Evolutionary conservation across 345 rosid species (phyloP).

Genomic region (Aethionema arabicum): DNA sequence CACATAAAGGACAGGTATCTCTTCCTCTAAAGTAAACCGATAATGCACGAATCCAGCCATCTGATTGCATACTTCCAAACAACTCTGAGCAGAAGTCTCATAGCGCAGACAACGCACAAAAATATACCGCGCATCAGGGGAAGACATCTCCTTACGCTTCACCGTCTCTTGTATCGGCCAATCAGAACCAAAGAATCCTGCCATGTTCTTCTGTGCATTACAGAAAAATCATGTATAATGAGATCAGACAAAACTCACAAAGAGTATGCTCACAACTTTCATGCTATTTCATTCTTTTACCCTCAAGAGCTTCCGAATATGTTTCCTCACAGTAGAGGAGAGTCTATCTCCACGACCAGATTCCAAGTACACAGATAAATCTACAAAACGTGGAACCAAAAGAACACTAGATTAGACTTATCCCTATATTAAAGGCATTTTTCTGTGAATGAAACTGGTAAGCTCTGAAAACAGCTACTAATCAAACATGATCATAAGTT

Average conservation of each 20-base stretch:
- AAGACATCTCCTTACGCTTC: conserved; percentile 77
- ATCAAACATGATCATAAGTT: background rate
- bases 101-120: conserved; percentile 44
- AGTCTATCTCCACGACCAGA: conserved; percentile 71
- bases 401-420: background rate
- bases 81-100: conserved; percentile 24
- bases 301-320: conserved; percentile 62
- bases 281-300: conserved; percentile 29
- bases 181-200: conserved; percentile 59
- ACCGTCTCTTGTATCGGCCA: conserved; percentile 79
- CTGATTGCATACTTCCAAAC: conserved; percentile 28
- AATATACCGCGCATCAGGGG: conserved; percentile 69
- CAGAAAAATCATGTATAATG: background rate
- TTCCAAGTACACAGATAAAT: conserved; percentile 57
- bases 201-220: conserved; percentile 66
- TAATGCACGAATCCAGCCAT: conserved; percentile 77
- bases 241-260: background rate
- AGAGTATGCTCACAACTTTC: background rate
- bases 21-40: conserved; percentile 82
- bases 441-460: conserved; percentile 2
- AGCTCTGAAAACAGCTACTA: background rate
- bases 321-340: conserved; percentile 49
- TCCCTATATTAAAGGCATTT: background rate
- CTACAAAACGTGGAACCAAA: conserved; percentile 38
- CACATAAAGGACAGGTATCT: conserved; percentile 75